A percentile compares a stretch with the other conserved stretches of the same genome.
phyloP scores from a whole-genome alignment of 148 eudicot genomes.

The Rhododendron kiyosumense region DNA sequence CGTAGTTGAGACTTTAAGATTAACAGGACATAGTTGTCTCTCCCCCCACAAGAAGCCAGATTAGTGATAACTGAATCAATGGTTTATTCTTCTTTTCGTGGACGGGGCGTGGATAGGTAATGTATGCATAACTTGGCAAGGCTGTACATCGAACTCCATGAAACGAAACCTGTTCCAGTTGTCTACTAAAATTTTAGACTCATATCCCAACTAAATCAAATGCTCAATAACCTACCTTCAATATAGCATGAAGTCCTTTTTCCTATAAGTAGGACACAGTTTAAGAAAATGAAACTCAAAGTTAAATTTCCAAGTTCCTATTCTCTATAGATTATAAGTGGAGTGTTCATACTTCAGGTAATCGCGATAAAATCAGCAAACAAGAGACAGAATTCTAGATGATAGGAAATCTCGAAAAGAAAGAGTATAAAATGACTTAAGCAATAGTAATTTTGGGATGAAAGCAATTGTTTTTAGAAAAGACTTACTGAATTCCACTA shows the following conservation, averaged over 20 bases:
- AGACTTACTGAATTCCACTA: conserved; percentile 90
- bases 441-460: neutral
- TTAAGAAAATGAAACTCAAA: neutral
- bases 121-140: neutral
- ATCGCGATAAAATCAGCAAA: neutral
- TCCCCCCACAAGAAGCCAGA: neutral
- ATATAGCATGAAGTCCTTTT: neutral
- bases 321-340: neutral
- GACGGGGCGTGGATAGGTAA: neutral
- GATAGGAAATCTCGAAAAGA: neutral
- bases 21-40: neutral
- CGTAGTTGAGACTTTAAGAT: neutral
- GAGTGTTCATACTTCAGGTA: neutral
- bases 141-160: neutral
- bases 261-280: neutral
- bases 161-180: neutral
- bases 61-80: neutral
- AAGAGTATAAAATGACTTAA: neutral
- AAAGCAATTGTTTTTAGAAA: neutral
- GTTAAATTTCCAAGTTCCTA: neutral
- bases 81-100: neutral
- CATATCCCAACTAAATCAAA: neutral
- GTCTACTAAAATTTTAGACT: neutral
- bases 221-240: neutral
- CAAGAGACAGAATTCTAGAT: neutral